These are phyloP conservation scores for Dichotomopilus funicola DNA, from an alignment of 2,329 filamentous ascomycete species.

Conservation along the genomic window DNA sequence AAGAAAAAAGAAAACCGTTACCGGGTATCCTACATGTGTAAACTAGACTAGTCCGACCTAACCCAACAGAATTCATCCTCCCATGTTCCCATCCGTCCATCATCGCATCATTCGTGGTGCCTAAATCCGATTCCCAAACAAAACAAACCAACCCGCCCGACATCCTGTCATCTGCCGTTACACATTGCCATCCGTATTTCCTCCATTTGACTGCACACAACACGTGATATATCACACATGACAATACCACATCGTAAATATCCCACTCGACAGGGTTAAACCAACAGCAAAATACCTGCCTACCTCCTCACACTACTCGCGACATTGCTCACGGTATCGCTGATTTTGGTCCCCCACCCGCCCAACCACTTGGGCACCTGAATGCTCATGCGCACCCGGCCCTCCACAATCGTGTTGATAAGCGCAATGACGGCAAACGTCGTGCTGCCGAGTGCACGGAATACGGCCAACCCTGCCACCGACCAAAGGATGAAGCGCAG, in stretches of 20 bases:
- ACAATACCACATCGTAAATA: not conserved
- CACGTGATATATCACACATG: too few relatives aligned
- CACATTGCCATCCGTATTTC: not conserved
- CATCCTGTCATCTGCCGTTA: constrained; percentile 3
- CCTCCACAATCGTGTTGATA: constrained; percentile 80
- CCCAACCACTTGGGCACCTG: constrained; percentile 47
- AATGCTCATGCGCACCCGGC: constrained; percentile 58
- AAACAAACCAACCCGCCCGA: not conserved
- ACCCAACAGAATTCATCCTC: not conserved
- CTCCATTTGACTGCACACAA: too few relatives aligned
- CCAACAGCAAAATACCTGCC: not conserved
- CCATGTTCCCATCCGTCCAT: not conserved
- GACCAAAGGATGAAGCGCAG: constrained; percentile 89
- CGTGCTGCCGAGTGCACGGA: constrained; percentile 75
- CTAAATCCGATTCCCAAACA: not conserved
- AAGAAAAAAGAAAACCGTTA: not conserved
- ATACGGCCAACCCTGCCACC: constrained; percentile 78
- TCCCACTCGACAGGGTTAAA: not conserved
- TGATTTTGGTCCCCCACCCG: constrained; percentile 22
- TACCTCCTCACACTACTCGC: constrained; percentile 20
- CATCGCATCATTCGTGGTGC: not conserved
- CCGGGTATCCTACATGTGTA: constrained; percentile 10
- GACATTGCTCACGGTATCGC: constrained; percentile 18
- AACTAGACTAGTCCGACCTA: constrained; percentile 1
- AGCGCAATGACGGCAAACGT: constrained; percentile 79